Evolutionary conservation across 345 rosid species (phyloP).

Genomic region (Melaleuca quinquenervia): DNA sequence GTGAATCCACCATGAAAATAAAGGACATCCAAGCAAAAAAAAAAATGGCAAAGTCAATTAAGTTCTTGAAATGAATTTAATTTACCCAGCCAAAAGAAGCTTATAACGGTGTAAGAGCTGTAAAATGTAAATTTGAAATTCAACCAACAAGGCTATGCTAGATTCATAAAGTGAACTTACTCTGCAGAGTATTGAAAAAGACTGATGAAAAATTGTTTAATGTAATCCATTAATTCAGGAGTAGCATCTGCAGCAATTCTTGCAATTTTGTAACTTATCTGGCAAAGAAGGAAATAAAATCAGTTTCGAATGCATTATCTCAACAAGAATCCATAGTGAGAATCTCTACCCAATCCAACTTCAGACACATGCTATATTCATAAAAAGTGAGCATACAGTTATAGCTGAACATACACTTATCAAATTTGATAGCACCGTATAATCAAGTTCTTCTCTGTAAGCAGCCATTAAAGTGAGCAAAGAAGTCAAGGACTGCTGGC

Average conservation of each 20-base stretch:
- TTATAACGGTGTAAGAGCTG: background rate
- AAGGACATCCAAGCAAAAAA: background rate
- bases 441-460: constrained; percentile 65
- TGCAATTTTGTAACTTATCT: constrained; percentile 63
- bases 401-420: constrained; percentile 41
- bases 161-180: constrained; percentile 32
- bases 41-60: background rate
- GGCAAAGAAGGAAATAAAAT: constrained; percentile 14
- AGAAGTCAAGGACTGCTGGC: constrained; percentile 66
- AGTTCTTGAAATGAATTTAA: background rate
- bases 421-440: constrained; percentile 73
- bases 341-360: background rate
- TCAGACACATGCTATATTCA: background rate
- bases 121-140: background rate
- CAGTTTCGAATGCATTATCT: background rate
- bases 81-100: background rate
- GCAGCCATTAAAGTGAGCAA: constrained; percentile 72
- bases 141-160: background rate
- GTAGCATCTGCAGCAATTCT: constrained; percentile 72
- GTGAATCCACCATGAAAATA: background rate
- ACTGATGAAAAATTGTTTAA: constrained; percentile 43
- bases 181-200: constrained; percentile 55
- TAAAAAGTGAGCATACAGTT: background rate
- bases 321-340: background rate
- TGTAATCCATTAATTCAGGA: constrained; percentile 36